Evolutionary conservation across 768 basidiomycete genomes (phyloP).

Genomic region (Fomitopsis serialis): DNA sequence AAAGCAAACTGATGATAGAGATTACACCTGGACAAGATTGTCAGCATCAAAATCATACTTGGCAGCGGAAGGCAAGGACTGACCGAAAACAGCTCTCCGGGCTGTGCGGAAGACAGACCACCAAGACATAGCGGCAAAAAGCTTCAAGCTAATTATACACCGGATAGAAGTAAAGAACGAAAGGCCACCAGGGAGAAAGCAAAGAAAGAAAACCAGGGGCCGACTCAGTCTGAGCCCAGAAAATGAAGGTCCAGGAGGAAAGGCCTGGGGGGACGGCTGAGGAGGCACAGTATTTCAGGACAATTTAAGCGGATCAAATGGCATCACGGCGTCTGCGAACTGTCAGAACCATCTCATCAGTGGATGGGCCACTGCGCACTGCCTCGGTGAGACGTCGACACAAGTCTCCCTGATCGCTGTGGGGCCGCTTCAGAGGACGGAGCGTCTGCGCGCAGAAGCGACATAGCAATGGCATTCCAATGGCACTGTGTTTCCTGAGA

Average conservation of each 20-base stretch:
- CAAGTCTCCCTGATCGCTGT: not conserved
- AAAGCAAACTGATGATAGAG: constrained; percentile 15
- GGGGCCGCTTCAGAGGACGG: not conserved
- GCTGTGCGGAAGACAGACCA: constrained; percentile 19
- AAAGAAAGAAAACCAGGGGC: constrained; percentile 19
- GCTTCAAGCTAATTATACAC: constrained; percentile 4
- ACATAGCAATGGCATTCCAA: too few relatives aligned
- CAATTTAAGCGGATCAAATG: constrained; percentile 3
- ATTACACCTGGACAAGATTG: constrained; percentile 12
- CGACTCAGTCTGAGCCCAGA: constrained; percentile 25
- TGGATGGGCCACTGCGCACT: constrained; percentile 6
- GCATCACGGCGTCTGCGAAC: constrained; percentile 8
- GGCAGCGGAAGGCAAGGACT: not conserved
- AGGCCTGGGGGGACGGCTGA: not conserved
- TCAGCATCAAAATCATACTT: not conserved
- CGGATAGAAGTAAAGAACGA: constrained; percentile 9
- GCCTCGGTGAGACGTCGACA: constrained; percentile 1
- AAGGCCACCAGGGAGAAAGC: constrained; percentile 22
- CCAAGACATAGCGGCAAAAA: constrained; percentile 19
- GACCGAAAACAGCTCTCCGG: constrained; percentile 18
- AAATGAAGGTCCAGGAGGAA: constrained; percentile 8
- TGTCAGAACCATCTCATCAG: constrained; percentile 7
- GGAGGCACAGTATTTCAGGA: constrained; percentile 10
- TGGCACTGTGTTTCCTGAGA: too few relatives aligned
- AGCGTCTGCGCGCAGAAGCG: too few relatives aligned